These are phyloP conservation scores for Cystofilobasidium bisporidii DNA, from an alignment of 768 basidiomycete species.

Conservation along the genomic window DNA sequence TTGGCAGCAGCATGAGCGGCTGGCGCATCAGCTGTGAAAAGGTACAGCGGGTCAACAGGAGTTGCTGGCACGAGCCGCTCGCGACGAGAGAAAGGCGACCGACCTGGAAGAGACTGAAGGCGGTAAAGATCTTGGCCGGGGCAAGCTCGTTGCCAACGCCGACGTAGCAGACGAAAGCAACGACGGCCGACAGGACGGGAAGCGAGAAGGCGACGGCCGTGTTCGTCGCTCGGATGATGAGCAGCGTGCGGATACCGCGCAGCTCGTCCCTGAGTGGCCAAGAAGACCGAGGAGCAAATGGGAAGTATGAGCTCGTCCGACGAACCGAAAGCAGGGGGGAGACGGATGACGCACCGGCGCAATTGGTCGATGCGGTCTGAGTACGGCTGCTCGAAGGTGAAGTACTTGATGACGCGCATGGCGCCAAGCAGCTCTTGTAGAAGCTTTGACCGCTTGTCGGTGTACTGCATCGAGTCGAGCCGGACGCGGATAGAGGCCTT, in stretches of 20 bases:
- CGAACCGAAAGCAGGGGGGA: neutral
- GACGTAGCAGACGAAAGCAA: slow-evolving; percentile 48
- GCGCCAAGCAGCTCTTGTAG: slow-evolving; percentile 81
- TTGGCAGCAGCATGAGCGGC: slow-evolving; percentile 37
- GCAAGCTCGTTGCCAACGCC: slow-evolving; percentile 47
- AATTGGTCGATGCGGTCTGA: slow-evolving; percentile 61
- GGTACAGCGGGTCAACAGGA: too few relatives aligned
- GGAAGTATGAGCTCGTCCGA: too few relatives aligned
- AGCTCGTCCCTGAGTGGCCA: slow-evolving; percentile 7
- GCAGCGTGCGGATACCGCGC: slow-evolving; percentile 49
- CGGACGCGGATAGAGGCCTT: slow-evolving; percentile 41
- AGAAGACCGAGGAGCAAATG: neutral
- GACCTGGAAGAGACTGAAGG: slow-evolving; percentile 46
- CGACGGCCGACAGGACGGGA: slow-evolving; percentile 68
- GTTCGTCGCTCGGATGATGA: slow-evolving; percentile 58
- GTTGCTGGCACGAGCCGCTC: too few relatives aligned
- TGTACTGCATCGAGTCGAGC: slow-evolving; percentile 36
- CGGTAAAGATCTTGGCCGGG: slow-evolving; percentile 69
- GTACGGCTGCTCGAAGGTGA: slow-evolving; percentile 48
- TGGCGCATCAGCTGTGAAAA: slow-evolving; percentile 45
- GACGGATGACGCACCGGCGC: slow-evolving; percentile 58
- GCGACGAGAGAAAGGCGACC: too few relatives aligned
- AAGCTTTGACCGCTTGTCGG: slow-evolving; percentile 75
- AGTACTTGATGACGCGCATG: slow-evolving; percentile 61
- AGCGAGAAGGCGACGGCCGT: slow-evolving; percentile 61